Evolutionary conservation across 2,329 filamentous ascomycete genomes (phyloP), one percentile per base, ranked within the genome.

Genomic region (Ophiognomonia clavigignenti-juglandacearum): DNA sequence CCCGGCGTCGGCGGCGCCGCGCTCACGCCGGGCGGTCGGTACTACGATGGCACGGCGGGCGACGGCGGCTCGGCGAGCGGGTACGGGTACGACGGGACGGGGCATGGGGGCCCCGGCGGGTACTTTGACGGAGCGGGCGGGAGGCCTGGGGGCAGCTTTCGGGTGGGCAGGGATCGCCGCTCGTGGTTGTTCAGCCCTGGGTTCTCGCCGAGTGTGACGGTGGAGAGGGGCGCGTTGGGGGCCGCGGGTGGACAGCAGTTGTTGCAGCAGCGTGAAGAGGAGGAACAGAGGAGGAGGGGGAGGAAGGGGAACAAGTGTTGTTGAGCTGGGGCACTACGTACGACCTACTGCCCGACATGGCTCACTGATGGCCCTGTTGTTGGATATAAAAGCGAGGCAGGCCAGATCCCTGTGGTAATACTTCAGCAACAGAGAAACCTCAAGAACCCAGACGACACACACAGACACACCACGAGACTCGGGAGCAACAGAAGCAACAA

Each of bases 161-260:
- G 78, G 39, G 71, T 82, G 14, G 77, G 77, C 7, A 68, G 75
- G 43, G 78, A 82, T 56, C 63, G 78, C 32, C 64, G 77, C 36
- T 81, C 77, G 60, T 82, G 78, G 78, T 59, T 81, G 20, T 80
- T 82, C 55, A 72, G 74, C 1, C 74, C 75, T 0, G 66, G 61
- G 1, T 80, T 80, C 55, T 73, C 73, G 10, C 75, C 75, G 1
- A 68, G 72, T 10, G 64, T 79, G 4, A 70, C 72, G 3, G 61
- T 78, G 23, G 75, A 73, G 46, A 69, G 69, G 32, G n/a, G n/a
- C n/a, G 64, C 61, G 3, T 29, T 36, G 44, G n/a, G 24, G 10
- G 22, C 34, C 31, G 43, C 43, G 4, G 54, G 49, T 2, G 60
- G 55, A 4, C 59, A 67, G 36, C 54, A 57, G n/a, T n/a, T n/a